Percentiles rank a stretch among this genome's conserved stretches.
Conservation (phyloP, 768 basidiomycete genomes). For the Phaeotremella fagi region DNA sequence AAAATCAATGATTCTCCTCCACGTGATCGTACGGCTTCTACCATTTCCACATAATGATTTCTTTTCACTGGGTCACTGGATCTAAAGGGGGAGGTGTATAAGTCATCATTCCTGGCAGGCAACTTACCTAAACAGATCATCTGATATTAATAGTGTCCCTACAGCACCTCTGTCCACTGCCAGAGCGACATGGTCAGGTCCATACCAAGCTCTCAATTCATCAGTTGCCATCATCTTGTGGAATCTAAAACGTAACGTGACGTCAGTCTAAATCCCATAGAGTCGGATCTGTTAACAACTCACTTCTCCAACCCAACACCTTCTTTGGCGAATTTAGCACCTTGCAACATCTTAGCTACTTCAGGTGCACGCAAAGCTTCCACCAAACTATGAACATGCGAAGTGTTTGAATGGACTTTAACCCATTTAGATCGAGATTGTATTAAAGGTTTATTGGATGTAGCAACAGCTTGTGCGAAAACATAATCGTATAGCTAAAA, state of each 20-base stretch:
- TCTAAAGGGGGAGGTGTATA: slow-evolving; percentile 50
- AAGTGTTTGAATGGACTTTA: slow-evolving; percentile 83
- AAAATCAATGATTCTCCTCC: slow-evolving; percentile 94
- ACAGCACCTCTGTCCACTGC: slow-evolving; percentile 91
- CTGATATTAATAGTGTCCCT: slow-evolving; percentile 89
- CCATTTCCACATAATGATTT: slow-evolving; percentile 78
- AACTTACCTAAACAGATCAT: slow-evolving; percentile 82
- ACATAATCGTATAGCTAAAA: slow-evolving; percentile 62
- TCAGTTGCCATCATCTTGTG: slow-evolving; percentile 95
- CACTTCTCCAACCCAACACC: slow-evolving; percentile 86
- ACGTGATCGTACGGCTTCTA: slow-evolving; percentile 79
- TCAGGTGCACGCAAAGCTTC: slow-evolving; percentile 94
- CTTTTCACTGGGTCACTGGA: slow-evolving; percentile 72
- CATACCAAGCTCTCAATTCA: slow-evolving; percentile 98
- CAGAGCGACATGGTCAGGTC: slow-evolving; percentile 84
- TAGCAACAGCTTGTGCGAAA: slow-evolving; percentile 67
- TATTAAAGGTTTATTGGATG: slow-evolving; percentile 77
- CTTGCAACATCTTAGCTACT: slow-evolving; percentile 53
- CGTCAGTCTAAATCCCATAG: too few relatives aligned
- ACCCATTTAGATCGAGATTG: slow-evolving; percentile 76
- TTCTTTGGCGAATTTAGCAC: slow-evolving; percentile 90
- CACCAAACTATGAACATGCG: slow-evolving; percentile 91
- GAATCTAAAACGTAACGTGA: slow-evolving; percentile 69
- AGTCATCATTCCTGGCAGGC: background rate
- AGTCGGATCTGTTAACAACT: slow-evolving; percentile 7